Conservation (phyloP, 805 yeast genomes). For the Lachancea sp. region DNA sequence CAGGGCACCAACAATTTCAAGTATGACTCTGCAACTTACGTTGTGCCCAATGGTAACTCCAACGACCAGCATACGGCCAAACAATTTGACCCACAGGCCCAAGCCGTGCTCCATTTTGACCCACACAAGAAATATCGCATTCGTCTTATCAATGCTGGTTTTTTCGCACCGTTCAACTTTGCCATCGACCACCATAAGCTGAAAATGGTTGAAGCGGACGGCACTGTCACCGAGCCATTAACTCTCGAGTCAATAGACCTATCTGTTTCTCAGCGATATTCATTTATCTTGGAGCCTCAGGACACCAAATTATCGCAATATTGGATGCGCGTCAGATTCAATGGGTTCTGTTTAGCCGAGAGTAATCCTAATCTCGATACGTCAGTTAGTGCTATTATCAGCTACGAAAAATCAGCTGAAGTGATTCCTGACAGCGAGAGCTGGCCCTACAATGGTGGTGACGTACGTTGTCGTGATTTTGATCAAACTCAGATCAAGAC, state of each 20-base stretch:
- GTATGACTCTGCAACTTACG: slow-evolving; percentile 20
- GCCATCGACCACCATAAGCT: slow-evolving; percentile 46
- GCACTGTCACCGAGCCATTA: slow-evolving; percentile 42
- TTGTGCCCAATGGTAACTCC: slow-evolving; percentile 13
- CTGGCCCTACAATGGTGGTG: slow-evolving; percentile 18
- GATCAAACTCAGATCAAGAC: slow-evolving; percentile 23
- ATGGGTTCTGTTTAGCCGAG: slow-evolving; percentile 33
- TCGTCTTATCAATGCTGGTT: slow-evolving; percentile 44
- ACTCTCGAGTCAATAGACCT: slow-evolving; percentile 38
- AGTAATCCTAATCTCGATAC: slow-evolving; percentile 32
- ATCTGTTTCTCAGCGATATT: slow-evolving; percentile 66
- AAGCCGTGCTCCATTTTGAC: slow-evolving; percentile 29
- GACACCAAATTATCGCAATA: slow-evolving; percentile 36
- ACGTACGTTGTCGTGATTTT: slow-evolving; percentile 24
- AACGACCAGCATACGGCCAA: slow-evolving; percentile 10
- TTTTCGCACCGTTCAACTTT: slow-evolving; percentile 45
- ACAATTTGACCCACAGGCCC: slow-evolving; percentile 16
- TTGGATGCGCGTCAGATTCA: slow-evolving; percentile 37
- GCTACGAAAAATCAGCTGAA: slow-evolving; percentile 21
- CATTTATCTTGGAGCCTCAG: slow-evolving; percentile 50
- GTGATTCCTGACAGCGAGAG: slow-evolving; percentile 6
- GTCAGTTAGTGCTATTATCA: slow-evolving; percentile 31
- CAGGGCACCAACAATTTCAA: slow-evolving; percentile 35
- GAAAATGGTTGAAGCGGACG: slow-evolving; percentile 48
- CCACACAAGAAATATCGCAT: slow-evolving; percentile 42